Evolutionary conservation across 75 land plant species (phyloP), one percentile per base, ranked within the genome.

Genomic region (Selaginella moellendorffii): DNA sequence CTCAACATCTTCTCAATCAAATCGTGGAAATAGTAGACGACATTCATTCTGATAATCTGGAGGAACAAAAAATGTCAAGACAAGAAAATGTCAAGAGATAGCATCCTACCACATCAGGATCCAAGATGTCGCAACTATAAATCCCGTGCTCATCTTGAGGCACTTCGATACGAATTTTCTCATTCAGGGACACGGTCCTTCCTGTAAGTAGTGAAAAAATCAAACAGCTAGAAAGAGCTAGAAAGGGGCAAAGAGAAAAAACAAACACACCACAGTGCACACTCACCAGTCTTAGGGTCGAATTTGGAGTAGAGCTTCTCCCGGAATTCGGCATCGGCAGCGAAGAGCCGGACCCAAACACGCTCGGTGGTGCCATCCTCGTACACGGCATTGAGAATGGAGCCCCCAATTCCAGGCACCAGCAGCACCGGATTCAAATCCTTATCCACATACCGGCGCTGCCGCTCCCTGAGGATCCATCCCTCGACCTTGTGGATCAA

Each of bases 371-470:
- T 30, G 17, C 87, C 98, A 8, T 76, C 70, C 10, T 78, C 68
- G 29, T 84, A 72, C 12, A 86, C 99, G 1, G 99, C 91, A 23
- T 76, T 69, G 8, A 95, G 65, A 2, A 95, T 79, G 9, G 99
- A 84, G 1, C 99, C 99, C 22, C 85, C 99, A 28, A 95, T 84
- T 1, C 99, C 99, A 2, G 99, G 99, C 5, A 95, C 88, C 42
- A 92, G 61, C 31, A 92, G 68, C 24, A 92, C 97, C 0, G 97
- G 97, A 63, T 92, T 85, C 52, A 91, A 71, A 31, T 80, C 61
- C 5, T 84, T 80, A 63, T 88, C 78, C 31, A 83, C 83, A 36
- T 62, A 70, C 5, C 67, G 74, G 46, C 46, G 46, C 46, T 36
- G 5, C 46, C 46, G 5, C 5, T 36, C 10, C 46, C 46, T 14